Conservation (phyloP, 768 basidiomycete genomes). For the Trametes villosa region DNA sequence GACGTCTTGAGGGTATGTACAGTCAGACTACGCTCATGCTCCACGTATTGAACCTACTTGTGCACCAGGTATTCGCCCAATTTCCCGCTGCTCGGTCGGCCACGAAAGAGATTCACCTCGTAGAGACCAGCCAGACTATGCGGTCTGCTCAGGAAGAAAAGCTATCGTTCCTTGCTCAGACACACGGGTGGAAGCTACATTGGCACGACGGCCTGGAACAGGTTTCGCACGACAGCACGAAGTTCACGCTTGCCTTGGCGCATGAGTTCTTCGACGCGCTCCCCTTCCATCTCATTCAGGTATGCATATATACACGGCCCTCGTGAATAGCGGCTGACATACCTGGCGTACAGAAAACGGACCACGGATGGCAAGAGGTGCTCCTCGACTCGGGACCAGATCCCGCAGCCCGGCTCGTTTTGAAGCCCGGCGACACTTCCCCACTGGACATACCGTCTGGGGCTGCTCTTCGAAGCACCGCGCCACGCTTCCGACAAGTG, state of each 20-base stretch:
- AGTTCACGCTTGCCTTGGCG: conserved; percentile 86
- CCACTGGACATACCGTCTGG: conserved; percentile 20
- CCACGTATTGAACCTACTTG: not conserved
- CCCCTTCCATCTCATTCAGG: conserved; percentile 89
- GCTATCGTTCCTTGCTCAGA: conserved; percentile 41
- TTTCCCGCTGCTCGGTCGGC: conserved; percentile 42
- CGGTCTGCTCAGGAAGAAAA: conserved; percentile 61
- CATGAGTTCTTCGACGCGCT: conserved; percentile 99
- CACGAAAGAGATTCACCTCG: conserved; percentile 64
- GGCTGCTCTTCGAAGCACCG: conserved; percentile 12
- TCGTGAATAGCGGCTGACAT: not conserved
- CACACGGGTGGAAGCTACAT: conserved; percentile 44
- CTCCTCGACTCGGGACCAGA: conserved; percentile 59
- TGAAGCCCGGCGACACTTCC: conserved; percentile 22
- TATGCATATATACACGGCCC: conserved; percentile 36
- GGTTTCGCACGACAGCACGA: conserved; percentile 50
- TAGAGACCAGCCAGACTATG: conserved; percentile 80
- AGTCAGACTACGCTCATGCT: not conserved
- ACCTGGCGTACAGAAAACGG: conserved; percentile 60
- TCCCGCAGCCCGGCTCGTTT: conserved; percentile 38
- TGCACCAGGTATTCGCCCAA: conserved; percentile 54
- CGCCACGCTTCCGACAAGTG: conserved; percentile 58
- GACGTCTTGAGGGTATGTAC: conserved; percentile 81
- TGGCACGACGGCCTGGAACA: conserved; percentile 83
- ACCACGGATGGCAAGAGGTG: conserved; percentile 86